Evolutionary conservation across 257 asterid genomes (phyloP).

Genomic region (Nicotiana tabacum): DNA sequence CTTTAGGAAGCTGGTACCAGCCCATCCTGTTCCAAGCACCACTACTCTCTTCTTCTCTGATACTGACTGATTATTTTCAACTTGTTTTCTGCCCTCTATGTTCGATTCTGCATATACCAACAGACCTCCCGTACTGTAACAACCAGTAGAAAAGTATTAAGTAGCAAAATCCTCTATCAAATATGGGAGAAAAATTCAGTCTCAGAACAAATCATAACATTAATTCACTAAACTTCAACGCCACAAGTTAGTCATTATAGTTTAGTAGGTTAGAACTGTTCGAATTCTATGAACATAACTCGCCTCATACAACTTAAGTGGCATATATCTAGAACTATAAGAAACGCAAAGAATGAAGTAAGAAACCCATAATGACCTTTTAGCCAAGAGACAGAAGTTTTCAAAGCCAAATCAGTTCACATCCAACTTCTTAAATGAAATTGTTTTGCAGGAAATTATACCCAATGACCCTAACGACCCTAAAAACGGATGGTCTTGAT

Average conservation of each 20-base stretch:
- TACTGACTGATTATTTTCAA: background rate
- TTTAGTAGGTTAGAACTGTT: background rate
- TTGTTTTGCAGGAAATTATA: too few species aligned
- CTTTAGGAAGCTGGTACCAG: constrained; percentile 14
- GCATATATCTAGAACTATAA: background rate
- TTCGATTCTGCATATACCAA: background rate
- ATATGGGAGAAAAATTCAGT: background rate
- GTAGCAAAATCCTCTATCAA: background rate
- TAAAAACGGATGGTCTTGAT: too few species aligned
- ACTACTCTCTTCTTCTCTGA: constrained; percentile 10
- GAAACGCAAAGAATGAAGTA: background rate
- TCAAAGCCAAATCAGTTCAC: background rate
- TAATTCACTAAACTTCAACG: background rate
- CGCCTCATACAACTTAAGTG: background rate
- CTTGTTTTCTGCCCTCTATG: background rate
- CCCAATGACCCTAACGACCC: too few species aligned
- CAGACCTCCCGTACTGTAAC: constrained; percentile 12
- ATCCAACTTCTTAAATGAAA: background rate
- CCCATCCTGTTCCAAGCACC: constrained; percentile 24
- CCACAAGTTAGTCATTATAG: background rate
- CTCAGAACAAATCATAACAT: background rate
- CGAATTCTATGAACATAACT: background rate
- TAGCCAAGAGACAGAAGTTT: background rate
- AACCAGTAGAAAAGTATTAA: background rate
- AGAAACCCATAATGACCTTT: background rate